Evolutionary conservation across 164 flowering plant genomes (phyloP).

Genomic region (Platanus orientalis): DNA sequence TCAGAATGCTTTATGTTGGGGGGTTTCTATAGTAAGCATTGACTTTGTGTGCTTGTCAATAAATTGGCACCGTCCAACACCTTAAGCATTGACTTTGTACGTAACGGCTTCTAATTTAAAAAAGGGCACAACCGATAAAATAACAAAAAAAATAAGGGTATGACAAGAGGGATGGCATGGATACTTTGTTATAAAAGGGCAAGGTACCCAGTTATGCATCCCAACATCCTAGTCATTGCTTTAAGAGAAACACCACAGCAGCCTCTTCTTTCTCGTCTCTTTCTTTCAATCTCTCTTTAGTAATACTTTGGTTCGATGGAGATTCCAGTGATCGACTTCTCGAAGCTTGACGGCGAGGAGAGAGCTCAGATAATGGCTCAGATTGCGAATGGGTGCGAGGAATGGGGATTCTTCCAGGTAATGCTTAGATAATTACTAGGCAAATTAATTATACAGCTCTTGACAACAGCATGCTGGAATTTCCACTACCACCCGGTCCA

Average conservation of each 20-base stretch:
- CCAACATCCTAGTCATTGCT: background rate
- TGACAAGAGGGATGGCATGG: background rate
- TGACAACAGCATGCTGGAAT: too few relatives aligned
- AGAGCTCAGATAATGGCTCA: slow-evolving; percentile 59
- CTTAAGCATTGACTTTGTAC: background rate
- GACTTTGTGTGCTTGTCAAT: background rate
- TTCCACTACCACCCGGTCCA: too few relatives aligned
- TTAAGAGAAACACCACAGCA: background rate
- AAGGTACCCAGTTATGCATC: background rate
- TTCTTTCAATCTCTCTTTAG: background rate
- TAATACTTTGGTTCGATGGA: slow-evolving; percentile 35
- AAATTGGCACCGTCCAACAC: background rate
- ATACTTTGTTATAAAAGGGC: background rate
- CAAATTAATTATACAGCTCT: too few relatives aligned
- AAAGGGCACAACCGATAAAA: background rate
- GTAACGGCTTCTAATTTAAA: background rate
- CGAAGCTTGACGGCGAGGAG: slow-evolving; percentile 65
- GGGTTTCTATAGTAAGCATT: background rate
- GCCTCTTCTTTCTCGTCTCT: background rate
- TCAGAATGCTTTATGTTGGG: background rate
- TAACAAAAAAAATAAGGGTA: too few relatives aligned
- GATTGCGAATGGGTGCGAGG: slow-evolving; percentile 64
- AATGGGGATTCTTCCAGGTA: slow-evolving; percentile 96
- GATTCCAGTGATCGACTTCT: slow-evolving; percentile 87
- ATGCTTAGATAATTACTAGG: background rate